Base-by-base conservation (phyloP, 805 yeast species). In the Starmera amethionina region DNA sequence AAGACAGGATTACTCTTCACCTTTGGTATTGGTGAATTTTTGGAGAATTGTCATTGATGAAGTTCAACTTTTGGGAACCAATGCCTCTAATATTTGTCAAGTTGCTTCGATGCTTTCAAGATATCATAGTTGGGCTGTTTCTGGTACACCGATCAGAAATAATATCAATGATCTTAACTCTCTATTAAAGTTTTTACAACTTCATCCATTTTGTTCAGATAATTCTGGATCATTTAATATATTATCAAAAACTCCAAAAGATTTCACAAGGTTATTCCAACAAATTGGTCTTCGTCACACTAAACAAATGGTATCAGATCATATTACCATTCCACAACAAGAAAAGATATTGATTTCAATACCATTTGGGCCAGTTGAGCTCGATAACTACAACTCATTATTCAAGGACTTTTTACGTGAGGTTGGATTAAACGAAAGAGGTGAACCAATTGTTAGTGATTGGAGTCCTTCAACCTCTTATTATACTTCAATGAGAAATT, bases 111-210 rank as follows among this genome's bases (percentile, higher is more conserved):
- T 84, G 31, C 74, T 93, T 22, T 90, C 96, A 5, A 68, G 96
- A 39, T 73, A 77, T 36, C 97, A 93, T 61, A 78, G 96, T 0
- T 93, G 97, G 97, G 97, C 95, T 13, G 96, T 89, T 1, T 85
- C 96, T 1, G 98, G 98, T 7, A 93, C 98, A 0, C 95, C 97
- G 0, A 81, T 88, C 13, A 77, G 79, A 47, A 73, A 73, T 45
- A 70, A 75, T 32, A 60, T 83, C 34, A 57, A 67, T 29, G 96
- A 90, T 58, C 65, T 89, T 37, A 76, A 73, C 35, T 82, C 95
- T 0, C 68, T 87, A 5, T 55, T 89, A 30, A 70, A 75, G 12
- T 90, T 86, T 51, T 58, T 88, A 44, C 67, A 79, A 46, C 56
- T 77, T 13, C 63, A 67, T 31, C 98, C 97, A 0, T 83, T 86